Evolutionary conservation across 306 rosid genomes (phyloP), one percentile per base, ranked within the genome.

Genomic region (Casuarina equisetifolia): DNA sequence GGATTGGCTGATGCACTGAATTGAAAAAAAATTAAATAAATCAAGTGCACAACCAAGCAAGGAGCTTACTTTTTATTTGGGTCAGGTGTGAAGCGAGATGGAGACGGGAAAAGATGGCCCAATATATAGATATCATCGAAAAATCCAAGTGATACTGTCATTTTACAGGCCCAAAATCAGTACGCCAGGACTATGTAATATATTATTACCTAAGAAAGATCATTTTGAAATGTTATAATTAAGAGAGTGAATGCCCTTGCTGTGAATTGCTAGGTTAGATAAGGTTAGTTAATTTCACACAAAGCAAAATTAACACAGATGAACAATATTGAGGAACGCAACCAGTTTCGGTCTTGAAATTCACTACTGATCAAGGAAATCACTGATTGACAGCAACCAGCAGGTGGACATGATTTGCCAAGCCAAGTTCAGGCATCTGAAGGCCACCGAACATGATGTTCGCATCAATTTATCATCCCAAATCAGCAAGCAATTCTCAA

Each of bases 111-210:
- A 62, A 86, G 86, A 77, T 88, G 84, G 54, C 6, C 68, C 39
- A 93, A 96, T 75, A 92, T 66, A 62, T 87, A 88, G 71, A 94
- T 86, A 75, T 94, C 98, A 42, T 91, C 92, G 66, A 94, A 94
- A 89, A 91, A 91, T 81, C 90, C 98, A 79, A 94, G 86, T 8
- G 93, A 85, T 72, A 94, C 96, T 94, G 96, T 78, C 84, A 82
- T 78, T 25, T 76, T 25, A 77, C 35, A 76, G 44, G 80, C 72
- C 49, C 78, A 83, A 59, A 52, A 72, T 79, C 76, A 87, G 43
- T 43, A 76, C 11, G 53, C 63, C 59, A 8, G 25, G 46, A 20
- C 25, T 8, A 58, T 52, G 45, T 45, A 67, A 2, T 35, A 17
- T 16, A 3, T n/a, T 3, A 66, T 7, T 66, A 40, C 11, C 43